Evolutionary conservation across 768 basidiomycete species (phyloP).

Genomic region (Tremella yokohamensis): DNA sequence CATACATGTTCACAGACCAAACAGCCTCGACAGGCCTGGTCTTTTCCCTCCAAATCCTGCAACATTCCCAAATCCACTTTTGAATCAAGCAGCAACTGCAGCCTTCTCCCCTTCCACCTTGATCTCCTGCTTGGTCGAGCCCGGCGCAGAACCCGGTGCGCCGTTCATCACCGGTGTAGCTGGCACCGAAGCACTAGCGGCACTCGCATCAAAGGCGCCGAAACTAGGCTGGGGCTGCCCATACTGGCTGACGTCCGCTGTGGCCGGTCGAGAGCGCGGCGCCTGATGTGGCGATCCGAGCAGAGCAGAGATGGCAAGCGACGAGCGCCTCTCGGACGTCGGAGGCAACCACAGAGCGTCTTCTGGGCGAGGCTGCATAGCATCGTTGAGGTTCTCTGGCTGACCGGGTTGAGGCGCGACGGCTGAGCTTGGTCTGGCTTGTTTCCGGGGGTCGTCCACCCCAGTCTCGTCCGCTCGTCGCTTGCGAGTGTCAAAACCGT

Average conservation of each 20-base stretch:
- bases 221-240: neutral
- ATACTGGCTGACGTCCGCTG: conserved; percentile 14
- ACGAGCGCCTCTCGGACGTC: conserved; percentile 35
- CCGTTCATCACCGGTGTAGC: conserved; percentile 8
- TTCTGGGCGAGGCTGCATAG: conserved; percentile 11
- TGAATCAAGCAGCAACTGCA: too few species aligned
- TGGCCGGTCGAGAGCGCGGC: conserved; percentile 31
- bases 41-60: conserved; percentile 11
- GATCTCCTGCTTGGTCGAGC: conserved; percentile 5
- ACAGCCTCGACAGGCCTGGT: conserved; percentile 3
- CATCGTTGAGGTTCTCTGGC: conserved; percentile 12
- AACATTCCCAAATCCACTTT: too few species aligned
- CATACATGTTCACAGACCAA: too few species aligned
- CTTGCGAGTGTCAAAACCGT: conserved; percentile 28
- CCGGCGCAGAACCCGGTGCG: conserved; percentile 1
- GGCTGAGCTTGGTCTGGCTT: conserved; percentile 1
- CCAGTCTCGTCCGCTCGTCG: conserved; percentile 26
- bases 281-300: conserved; percentile 39
- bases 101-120: conserved; percentile 19
- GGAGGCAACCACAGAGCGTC: conserved; percentile 42
- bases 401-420: neutral
- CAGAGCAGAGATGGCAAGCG: conserved; percentile 44
- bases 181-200: conserved; percentile 1
- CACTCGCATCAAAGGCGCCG: neutral
- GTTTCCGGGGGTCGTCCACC: conserved; percentile 20